Evolutionary conservation across 2,329 filamentous ascomycete species (phyloP).

Genomic region (Scopulariopsis brevicaulis): DNA sequence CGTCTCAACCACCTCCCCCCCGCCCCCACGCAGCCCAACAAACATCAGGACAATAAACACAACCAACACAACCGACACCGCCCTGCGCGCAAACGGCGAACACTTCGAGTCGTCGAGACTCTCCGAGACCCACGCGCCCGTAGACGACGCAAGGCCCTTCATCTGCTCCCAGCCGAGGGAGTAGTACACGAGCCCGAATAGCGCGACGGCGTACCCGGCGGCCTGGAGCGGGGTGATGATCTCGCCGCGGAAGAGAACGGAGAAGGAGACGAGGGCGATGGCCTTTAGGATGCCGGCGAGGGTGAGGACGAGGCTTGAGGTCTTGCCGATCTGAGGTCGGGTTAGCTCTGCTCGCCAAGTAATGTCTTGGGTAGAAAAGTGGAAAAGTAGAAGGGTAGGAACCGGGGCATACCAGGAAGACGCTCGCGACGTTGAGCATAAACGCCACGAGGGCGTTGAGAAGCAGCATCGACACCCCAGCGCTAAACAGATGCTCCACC

Average conservation of each 20-base stretch:
- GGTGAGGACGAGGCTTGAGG: slow-evolving; percentile 75
- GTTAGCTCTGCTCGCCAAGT: slow-evolving; percentile 5
- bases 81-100: slow-evolving; percentile 7
- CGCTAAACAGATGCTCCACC: slow-evolving; percentile 50
- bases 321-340: slow-evolving; percentile 65
- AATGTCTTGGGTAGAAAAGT: neutral
- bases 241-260: slow-evolving; percentile 69
- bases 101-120: slow-evolving; percentile 10
- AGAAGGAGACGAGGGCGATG: slow-evolving; percentile 68
- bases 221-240: slow-evolving; percentile 60
- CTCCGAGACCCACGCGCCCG: slow-evolving; percentile 9
- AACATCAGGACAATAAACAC: slow-evolving; percentile 8
- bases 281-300: slow-evolving; percentile 81
- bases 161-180: slow-evolving; percentile 23
- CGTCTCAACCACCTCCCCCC: neutral
- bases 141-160: slow-evolving; percentile 7
- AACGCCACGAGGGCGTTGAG: slow-evolving; percentile 72
- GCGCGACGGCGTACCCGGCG: slow-evolving; percentile 66
- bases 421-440: slow-evolving; percentile 69
- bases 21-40: slow-evolving; percentile 7
- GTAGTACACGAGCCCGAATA: slow-evolving; percentile 37
- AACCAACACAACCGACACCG: slow-evolving; percentile 8
- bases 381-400: neutral
- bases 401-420: slow-evolving; percentile 59
- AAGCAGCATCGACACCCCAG: slow-evolving; percentile 55